These are phyloP conservation scores for Geranium rotundifolium DNA, from an alignment of 345 rosid species.

Conservation along the genomic window DNA sequence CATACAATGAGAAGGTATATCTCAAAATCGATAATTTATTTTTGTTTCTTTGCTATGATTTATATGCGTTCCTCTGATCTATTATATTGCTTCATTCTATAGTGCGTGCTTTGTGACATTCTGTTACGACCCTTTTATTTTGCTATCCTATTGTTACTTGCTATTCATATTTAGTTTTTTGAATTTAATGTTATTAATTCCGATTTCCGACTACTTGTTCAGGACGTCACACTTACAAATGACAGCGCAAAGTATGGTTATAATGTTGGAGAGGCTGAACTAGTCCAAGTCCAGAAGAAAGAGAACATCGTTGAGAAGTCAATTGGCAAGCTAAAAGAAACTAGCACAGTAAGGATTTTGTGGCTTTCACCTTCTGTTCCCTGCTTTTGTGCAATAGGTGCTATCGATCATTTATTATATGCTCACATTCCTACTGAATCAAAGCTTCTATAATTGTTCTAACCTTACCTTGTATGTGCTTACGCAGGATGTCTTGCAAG, in stretches of 20 bases:
- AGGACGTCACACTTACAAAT: constrained; percentile 35
- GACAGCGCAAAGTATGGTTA: constrained; percentile 17
- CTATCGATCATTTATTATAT: too few species aligned
- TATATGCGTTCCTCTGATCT: neutral
- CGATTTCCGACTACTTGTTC: constrained; percentile 4
- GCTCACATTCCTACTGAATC: too few species aligned
- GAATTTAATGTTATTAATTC: neutral
- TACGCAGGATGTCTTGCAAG: constrained; percentile 87
- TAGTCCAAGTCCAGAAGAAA: constrained; percentile 47
- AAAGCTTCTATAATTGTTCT: too few species aligned
- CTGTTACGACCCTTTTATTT: neutral
- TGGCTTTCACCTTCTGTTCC: too few species aligned
- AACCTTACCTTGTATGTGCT: too few species aligned
- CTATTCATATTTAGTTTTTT: neutral
- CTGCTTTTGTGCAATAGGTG: too few species aligned
- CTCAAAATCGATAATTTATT: neutral
- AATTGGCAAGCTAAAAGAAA: constrained; percentile 65
- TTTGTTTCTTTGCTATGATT: too few species aligned
- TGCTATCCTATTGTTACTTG: neutral
- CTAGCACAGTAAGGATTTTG: constrained; percentile 54
- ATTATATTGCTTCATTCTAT: neutral
- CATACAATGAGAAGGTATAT: constrained; percentile 55
- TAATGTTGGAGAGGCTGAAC: constrained; percentile 26
- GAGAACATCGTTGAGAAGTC: constrained; percentile 65
- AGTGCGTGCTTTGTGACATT: neutral